Base-by-base conservation (phyloP, 1,284 basidiomycete genomes). In the Hemileia vastatrix region DNA sequence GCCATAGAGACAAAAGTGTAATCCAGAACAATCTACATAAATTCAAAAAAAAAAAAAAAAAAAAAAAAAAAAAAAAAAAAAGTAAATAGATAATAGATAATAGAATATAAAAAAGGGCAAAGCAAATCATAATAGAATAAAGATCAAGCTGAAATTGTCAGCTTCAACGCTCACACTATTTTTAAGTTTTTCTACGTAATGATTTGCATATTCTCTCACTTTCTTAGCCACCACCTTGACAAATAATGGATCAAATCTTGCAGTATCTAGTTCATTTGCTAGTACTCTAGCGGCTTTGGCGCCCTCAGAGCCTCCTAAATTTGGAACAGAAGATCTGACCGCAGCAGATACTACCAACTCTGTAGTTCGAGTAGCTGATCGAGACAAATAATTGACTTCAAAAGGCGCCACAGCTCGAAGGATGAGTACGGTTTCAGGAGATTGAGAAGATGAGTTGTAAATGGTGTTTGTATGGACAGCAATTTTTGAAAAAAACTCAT, bases 401-500 rank as follows among this genome's bases (percentile, higher is more conserved):
- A 96, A 86, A 3, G 81, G 82, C 4, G 84, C 84, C 36, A 96
- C 80, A 0, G 90, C 84, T 3, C 88, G 86, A 1, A 97, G 80
- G 33, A 92, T 81, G 18, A 96, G 80, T 36, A 95, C 81, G 1
- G 93, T 91, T 77, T 97, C 94, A 31, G 91, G 87, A 54, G 44
- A 59, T 51, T 54, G 36, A 54, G 45, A 23, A 27, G 21, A 40
- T 48, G 36, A 52, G 24, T 48, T 86, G 74, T 97, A 97, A 3
- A 88, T 79, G 0, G 93, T 94, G 73, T 96, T 92, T 0, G 93
- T 95, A 70, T 95, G 88, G 3, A 95, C 86, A 0, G 90, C 84
- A 54, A 96, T 92, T 75, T 92, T 92, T 18, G 87, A 84, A 73
- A 97, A 96, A 77, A 97, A 94, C 45, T 92, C 90, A 60, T 97